Conservation (phyloP, 2,329 filamentous ascomycete species). For the Aspergillus tamarii region DNA sequence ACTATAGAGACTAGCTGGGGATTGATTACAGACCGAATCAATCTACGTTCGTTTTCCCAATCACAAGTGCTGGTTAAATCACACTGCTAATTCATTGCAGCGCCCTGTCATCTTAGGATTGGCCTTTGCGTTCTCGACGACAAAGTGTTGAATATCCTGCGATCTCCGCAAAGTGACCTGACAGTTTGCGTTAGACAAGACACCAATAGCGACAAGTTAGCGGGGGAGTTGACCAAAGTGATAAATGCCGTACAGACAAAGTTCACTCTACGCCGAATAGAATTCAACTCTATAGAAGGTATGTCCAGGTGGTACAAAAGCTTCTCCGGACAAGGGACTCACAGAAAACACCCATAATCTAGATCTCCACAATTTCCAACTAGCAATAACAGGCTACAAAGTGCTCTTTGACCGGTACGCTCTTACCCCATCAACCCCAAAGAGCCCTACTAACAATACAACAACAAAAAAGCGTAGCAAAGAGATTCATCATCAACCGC, state of each 20-base stretch:
- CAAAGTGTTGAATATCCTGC: background rate
- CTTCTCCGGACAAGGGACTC: too few species aligned
- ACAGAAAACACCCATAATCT: background rate
- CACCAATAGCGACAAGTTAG: background rate
- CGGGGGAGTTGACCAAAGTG: background rate
- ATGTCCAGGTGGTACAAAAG: too few species aligned
- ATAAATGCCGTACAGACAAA: background rate
- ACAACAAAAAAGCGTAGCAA: background rate
- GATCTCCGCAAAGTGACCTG: background rate
- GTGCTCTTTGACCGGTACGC: background rate
- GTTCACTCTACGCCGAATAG: background rate
- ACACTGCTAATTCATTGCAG: background rate
- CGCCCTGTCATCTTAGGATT: background rate
- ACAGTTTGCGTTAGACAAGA: background rate
- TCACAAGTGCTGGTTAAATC: too few species aligned
- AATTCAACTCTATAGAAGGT: background rate
- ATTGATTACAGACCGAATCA: conserved; percentile 1
- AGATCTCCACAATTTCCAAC: conserved; percentile 1
- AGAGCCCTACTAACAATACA: background rate
- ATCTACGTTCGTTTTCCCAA: background rate
- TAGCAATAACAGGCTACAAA: background rate
- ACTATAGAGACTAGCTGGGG: background rate
- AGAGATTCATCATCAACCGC: background rate
- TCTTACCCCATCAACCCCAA: too few species aligned
- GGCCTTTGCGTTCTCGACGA: background rate